Conservation (phyloP, 1,284 basidiomycete species). For the Sphaerobolus stellatus region DNA sequence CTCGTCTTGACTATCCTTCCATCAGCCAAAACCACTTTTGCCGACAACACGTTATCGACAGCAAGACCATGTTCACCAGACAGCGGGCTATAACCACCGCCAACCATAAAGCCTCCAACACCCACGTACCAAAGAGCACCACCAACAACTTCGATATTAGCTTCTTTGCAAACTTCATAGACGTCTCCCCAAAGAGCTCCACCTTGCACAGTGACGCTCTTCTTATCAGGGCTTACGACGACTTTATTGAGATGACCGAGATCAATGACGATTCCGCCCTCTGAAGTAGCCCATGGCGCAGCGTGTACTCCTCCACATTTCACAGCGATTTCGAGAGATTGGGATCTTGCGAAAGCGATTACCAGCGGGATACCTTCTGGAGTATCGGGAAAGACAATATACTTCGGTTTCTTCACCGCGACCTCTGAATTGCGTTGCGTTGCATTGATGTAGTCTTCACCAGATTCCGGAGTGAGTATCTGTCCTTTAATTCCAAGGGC, state of each 20-base stretch:
- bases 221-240: slow-evolving; percentile 20
- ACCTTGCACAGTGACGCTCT: slow-evolving; percentile 21
- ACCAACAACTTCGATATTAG: slow-evolving; percentile 39
- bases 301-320: slow-evolving; percentile 27
- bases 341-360: no score
- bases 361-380: no score
- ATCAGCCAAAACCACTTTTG: slow-evolving; percentile 38
- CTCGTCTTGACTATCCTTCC: slow-evolving; percentile 38
- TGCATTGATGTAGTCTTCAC: no score
- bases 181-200: slow-evolving; percentile 18
- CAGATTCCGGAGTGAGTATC: no score
- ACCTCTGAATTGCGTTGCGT: no score
- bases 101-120: slow-evolving; percentile 41
- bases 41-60: slow-evolving; percentile 30
- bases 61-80: slow-evolving; percentile 46
- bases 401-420: no score
- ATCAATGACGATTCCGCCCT: slow-evolving; percentile 21
- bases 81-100: slow-evolving; percentile 45
- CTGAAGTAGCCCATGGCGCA: slow-evolving; percentile 18
- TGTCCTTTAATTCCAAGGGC: no score
- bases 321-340: no score
- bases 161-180: slow-evolving; percentile 23
- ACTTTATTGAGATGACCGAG: slow-evolving; percentile 16
- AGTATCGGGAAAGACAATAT: no score
- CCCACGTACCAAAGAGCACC: slow-evolving; percentile 38